Evolutionary conservation across 148 eudicot species (phyloP).

Genomic region (Vaccinium macrocarpon): DNA sequence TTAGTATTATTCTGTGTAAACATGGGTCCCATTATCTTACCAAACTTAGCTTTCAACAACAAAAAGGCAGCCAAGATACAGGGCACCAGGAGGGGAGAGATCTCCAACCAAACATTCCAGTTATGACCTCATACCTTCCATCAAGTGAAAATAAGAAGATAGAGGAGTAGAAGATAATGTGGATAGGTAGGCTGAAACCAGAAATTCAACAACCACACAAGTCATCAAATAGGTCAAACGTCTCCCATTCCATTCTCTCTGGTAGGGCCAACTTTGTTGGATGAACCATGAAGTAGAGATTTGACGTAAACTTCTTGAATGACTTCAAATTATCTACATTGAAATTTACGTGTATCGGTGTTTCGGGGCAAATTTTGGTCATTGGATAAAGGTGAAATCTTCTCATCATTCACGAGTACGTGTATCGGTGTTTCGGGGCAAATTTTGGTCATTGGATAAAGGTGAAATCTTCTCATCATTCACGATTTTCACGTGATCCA

Average conservation of each 20-base stretch:
- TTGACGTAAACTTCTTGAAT: slow-evolving; percentile 12
- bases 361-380: neutral
- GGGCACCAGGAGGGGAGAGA: neutral
- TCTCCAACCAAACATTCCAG: neutral
- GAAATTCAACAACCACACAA: slow-evolving; percentile 21
- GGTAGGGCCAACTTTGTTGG: slow-evolving; percentile 2
- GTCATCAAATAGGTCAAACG: neutral
- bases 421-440: neutral
- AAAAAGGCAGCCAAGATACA: neutral
- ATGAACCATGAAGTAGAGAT: slow-evolving; percentile 6
- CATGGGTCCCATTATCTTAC: slow-evolving; percentile 6
- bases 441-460: neutral
- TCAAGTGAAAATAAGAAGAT: neutral
- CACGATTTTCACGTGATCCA: neutral
- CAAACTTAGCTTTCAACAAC: neutral
- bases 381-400: neutral
- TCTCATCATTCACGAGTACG: neutral
- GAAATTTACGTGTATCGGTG: neutral
- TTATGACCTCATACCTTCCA: slow-evolving; percentile 1
- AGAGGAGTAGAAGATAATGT: slow-evolving; percentile 8
- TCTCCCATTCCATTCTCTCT: neutral
- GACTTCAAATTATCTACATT: slow-evolving; percentile 23
- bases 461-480: neutral
- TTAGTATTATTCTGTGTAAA: neutral
- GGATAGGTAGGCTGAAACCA: slow-evolving; percentile 13